Evolutionary conservation across 2,329 filamentous ascomycete species (phyloP).

Genomic region (Xylariaceae sp.): DNA sequence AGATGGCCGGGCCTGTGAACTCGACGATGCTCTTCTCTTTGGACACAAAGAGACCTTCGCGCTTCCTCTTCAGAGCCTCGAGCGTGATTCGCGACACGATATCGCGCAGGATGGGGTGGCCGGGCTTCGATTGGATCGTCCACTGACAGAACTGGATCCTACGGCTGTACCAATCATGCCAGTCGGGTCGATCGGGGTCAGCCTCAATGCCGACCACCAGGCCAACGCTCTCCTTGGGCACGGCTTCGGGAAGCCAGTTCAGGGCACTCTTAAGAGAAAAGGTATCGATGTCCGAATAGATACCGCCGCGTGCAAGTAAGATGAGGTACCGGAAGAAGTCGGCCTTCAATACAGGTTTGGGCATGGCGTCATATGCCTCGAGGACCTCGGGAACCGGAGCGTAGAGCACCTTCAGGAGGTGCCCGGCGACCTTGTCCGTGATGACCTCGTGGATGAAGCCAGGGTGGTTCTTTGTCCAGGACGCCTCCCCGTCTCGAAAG

Average conservation of each 20-base stretch:
- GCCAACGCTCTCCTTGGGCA: slow-evolving; percentile 72
- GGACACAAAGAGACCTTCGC: slow-evolving; percentile 36
- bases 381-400: slow-evolving; percentile 71
- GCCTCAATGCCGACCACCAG: slow-evolving; percentile 93
- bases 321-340: slow-evolving; percentile 75
- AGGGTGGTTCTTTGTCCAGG: slow-evolving; percentile 81
- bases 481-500: slow-evolving; percentile 78
- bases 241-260: slow-evolving; percentile 76
- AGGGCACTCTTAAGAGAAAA: slow-evolving; percentile 72
- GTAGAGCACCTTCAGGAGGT: slow-evolving; percentile 80
- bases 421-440: slow-evolving; percentile 77
- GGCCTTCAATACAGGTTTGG: slow-evolving; percentile 67
- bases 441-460: slow-evolving; percentile 95
- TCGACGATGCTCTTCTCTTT: slow-evolving; percentile 77
- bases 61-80: slow-evolving; percentile 69
- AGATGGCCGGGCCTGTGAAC: slow-evolving; percentile 87
- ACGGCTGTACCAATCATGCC: slow-evolving; percentile 92
- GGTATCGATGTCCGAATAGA: slow-evolving; percentile 91
- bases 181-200: slow-evolving; percentile 86
- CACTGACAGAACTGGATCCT: slow-evolving; percentile 98
- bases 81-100: slow-evolving; percentile 81
- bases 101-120: slow-evolving; percentile 84
- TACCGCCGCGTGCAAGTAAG: slow-evolving; percentile 51
- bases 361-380: slow-evolving; percentile 67
- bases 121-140: slow-evolving; percentile 94